These are phyloP conservation scores for Solanum pinnatisectum DNA, from an alignment of 257 asterid species.

Conservation along the genomic window DNA sequence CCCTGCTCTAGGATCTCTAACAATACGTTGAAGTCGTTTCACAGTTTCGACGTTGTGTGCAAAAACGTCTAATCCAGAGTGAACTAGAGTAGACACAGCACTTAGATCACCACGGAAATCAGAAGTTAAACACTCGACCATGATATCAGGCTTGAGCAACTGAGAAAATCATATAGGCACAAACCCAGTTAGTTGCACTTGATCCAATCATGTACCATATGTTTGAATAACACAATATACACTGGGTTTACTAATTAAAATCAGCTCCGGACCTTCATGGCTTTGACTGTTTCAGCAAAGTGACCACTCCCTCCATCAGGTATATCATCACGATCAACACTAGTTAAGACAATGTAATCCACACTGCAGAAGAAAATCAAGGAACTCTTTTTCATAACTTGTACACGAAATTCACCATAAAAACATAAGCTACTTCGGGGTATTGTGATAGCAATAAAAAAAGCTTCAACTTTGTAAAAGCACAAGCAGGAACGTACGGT, in stretches of 20 bases:
- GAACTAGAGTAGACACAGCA: slow-evolving; percentile 68
- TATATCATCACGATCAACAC: slow-evolving; percentile 93
- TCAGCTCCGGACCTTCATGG: slow-evolving; percentile 59
- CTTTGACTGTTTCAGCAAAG: slow-evolving; percentile 88
- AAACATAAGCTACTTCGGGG: not conserved
- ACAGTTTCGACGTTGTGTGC: slow-evolving; percentile 96
- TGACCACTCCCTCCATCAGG: slow-evolving; percentile 98
- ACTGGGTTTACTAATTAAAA: not conserved
- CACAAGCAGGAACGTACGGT: not conserved
- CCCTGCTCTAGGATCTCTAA: slow-evolving; percentile 99
- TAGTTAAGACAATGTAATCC: slow-evolving; percentile 90
- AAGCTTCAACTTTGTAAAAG: not conserved
- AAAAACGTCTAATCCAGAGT: slow-evolving; percentile 90
- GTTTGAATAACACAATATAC: not conserved
- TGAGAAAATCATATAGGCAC: slow-evolving; percentile 20
- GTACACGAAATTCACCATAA: not conserved
- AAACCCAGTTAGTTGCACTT: not conserved
- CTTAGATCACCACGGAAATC: slow-evolving; percentile 89
- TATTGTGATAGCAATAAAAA: not conserved
- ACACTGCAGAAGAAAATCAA: slow-evolving; percentile 45
- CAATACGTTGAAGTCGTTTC: slow-evolving; percentile 79
- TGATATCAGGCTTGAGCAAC: slow-evolving; percentile 78
- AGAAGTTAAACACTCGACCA: slow-evolving; percentile 94
- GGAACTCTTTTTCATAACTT: not conserved
- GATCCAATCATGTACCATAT: not conserved